Percentiles rank a stretch among this genome's conserved stretches.
phyloP scores from a whole-genome alignment of 352 stramenopile genomes.

The Pythium aristosporum region DNA sequence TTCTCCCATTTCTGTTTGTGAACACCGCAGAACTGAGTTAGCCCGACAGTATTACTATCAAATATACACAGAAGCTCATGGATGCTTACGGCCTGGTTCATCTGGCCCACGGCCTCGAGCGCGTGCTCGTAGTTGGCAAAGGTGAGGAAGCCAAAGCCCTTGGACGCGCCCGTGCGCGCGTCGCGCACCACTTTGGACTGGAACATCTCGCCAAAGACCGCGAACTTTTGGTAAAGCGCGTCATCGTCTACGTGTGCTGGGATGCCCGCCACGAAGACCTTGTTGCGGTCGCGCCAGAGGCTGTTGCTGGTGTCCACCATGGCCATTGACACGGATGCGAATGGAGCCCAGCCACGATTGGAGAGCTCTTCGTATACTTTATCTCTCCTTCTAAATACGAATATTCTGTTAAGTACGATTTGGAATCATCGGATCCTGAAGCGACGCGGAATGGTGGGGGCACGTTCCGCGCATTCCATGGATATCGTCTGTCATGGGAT shows the following conservation, averaged over 20 bases:
- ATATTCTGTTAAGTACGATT: not conserved
- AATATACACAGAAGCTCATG: not conserved
- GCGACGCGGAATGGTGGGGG: constrained; percentile 1
- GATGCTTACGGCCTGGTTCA: constrained; percentile 58
- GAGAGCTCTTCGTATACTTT: not conserved
- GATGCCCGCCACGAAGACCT: constrained; percentile 82
- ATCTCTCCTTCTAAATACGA: constrained; percentile 21
- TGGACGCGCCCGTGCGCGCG: constrained; percentile 59
- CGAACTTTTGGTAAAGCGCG: constrained; percentile 73
- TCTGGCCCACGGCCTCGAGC: constrained; percentile 69
- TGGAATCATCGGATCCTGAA: constrained; percentile 8
- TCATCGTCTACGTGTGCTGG: constrained; percentile 61
- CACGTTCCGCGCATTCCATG: constrained; percentile 4
- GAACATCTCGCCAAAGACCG: constrained; percentile 78
- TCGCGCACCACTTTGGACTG: constrained; percentile 85
- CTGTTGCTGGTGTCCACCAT: constrained; percentile 52
- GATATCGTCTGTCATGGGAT: not conserved
- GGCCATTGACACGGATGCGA: not conserved
- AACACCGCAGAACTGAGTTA: too few species aligned
- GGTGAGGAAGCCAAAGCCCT: constrained; percentile 83
- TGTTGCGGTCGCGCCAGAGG: constrained; percentile 86
- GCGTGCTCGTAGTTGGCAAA: constrained; percentile 79
- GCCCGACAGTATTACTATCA: not conserved
- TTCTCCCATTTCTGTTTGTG: constrained; percentile 74
- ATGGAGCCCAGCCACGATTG: not conserved